phyloP scores from a whole-genome alignment of 768 basidiomycete genomes.

The Lactifluus pinguis region DNA sequence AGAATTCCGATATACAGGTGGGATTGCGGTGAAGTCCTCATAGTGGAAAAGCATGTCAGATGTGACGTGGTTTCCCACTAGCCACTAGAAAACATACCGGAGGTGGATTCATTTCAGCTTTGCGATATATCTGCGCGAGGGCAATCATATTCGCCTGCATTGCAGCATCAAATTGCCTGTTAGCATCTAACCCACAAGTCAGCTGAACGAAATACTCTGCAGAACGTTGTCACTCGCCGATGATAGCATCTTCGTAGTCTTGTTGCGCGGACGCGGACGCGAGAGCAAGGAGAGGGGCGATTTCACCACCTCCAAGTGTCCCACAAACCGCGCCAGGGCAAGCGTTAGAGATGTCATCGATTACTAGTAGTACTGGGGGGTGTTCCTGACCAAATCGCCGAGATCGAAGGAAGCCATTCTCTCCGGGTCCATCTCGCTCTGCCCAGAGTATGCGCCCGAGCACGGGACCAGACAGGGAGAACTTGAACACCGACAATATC shows the following conservation, averaged over 20 bases:
- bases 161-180: constrained; percentile 41
- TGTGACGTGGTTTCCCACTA: neutral
- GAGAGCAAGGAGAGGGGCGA: constrained; percentile 43
- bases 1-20: constrained; percentile 41
- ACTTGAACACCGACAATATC: constrained; percentile 19
- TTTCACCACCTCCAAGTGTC: constrained; percentile 38
- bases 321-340: constrained; percentile 44
- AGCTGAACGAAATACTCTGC: neutral
- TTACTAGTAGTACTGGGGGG: constrained; percentile 28
- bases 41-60: neutral
- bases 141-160: constrained; percentile 45
- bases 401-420: too few species aligned
- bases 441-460: constrained; percentile 38
- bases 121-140: constrained; percentile 44
- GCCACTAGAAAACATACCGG: constrained; percentile 28
- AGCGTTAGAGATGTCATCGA: constrained; percentile 36
- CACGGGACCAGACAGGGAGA: constrained; percentile 8
- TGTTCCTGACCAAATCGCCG: constrained; percentile 47
- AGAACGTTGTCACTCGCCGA: constrained; percentile 31
- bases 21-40: constrained; percentile 46
- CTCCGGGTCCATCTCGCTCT: constrained; percentile 34
- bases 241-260: constrained; percentile 48
- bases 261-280: constrained; percentile 48
- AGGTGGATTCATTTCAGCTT: constrained; percentile 52
- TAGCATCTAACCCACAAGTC: constrained; percentile 32